phyloP scores from a whole-genome alignment of 2,329 filamentous ascomycete species.

The Pestalotiopsis fici region DNA sequence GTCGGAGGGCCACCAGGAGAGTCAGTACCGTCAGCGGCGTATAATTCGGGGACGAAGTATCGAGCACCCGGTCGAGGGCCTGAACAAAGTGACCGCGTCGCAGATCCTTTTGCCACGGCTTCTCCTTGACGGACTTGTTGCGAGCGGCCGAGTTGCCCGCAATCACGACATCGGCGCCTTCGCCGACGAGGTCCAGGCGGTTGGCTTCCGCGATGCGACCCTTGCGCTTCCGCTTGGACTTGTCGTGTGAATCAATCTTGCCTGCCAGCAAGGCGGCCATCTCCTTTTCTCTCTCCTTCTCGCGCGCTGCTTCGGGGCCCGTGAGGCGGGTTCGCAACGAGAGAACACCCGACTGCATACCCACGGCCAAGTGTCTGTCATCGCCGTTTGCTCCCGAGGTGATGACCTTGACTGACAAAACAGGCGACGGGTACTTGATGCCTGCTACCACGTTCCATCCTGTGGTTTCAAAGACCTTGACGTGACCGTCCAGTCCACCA shows the following conservation, averaged over 20 bases:
- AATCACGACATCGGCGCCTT: slow-evolving; percentile 86
- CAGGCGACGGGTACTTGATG: slow-evolving; percentile 88
- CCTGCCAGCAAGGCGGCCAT: slow-evolving; percentile 82
- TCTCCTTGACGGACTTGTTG: slow-evolving; percentile 46
- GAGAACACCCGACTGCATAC: slow-evolving; percentile 91
- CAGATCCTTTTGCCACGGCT: slow-evolving; percentile 79
- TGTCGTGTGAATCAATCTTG: slow-evolving; percentile 76
- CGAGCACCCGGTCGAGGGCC: slow-evolving; percentile 79
- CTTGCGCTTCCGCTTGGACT: slow-evolving; percentile 70
- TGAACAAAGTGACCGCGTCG: slow-evolving; percentile 75
- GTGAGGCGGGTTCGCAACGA: slow-evolving; percentile 88
- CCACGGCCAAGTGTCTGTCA: slow-evolving; percentile 92
- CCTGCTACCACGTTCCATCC: slow-evolving; percentile 97
- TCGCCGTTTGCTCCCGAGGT: slow-evolving; percentile 66
- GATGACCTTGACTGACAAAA: slow-evolving; percentile 81
- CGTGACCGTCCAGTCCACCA: slow-evolving; percentile 89
- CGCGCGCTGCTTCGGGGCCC: slow-evolving; percentile 75
- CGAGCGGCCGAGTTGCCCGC: slow-evolving; percentile 59
- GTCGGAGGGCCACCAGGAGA: slow-evolving; percentile 79
- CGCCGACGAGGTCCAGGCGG: slow-evolving; percentile 77
- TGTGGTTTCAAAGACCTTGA: slow-evolving; percentile 94
- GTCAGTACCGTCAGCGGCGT: slow-evolving; percentile 69
- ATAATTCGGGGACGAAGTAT: slow-evolving; percentile 50
- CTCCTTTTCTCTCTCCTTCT: slow-evolving; percentile 76
- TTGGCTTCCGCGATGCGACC: slow-evolving; percentile 44